Base-by-base conservation (phyloP, 768 basidiomycete genomes). In the Rhodotorula graminis region DNA sequence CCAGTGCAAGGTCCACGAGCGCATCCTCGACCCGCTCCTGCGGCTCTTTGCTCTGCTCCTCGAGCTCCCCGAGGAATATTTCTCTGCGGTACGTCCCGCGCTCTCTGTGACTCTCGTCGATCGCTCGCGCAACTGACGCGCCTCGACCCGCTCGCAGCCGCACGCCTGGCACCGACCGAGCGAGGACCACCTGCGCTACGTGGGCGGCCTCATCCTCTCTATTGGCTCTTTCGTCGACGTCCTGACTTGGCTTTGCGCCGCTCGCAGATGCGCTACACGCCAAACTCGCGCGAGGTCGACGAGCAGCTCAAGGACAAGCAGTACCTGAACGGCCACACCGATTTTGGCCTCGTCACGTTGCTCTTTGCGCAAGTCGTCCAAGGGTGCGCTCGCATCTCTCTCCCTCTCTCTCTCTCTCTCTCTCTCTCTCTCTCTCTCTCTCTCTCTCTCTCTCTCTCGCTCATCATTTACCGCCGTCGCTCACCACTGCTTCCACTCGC, bases 1-100 rank as follows among this genome's bases (percentile, higher is more conserved):
- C 79, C 78, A 69, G 46, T 55, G 56, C 31, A 64, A 63, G 47
- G 62, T 69, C 33, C 71, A 78, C 67, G 78, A 79, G 25, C 74
- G 76, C 47, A 71, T 69, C 25, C 47, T 69, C n/a, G 47, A 40
- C 31, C 68, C 68, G 18, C 62, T 69, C 29, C 49, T 69, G 4
- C 25, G 33, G 46, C 21, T 69, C 2, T 59, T 69, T 19, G 68
- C 68, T 9, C 49, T 69, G 1, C 10, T 69, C 27, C 68, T 69
- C 31, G 68, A 69, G 47, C 57, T 69, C 27, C 68, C 68, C 0
- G 68, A 63, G 40, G 62, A 64, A 3, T 69, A 64, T 56, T 64
- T 69, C 49, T 31, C 62, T 4, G 68, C 47, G 21, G 64, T 65
- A 23, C 53, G 64, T 49, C 18, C 27, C n/a, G n/a, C n/a, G n/a